phyloP scores from a whole-genome alignment of 2,329 filamentous ascomycete species.

The Penicillium thymicola region DNA sequence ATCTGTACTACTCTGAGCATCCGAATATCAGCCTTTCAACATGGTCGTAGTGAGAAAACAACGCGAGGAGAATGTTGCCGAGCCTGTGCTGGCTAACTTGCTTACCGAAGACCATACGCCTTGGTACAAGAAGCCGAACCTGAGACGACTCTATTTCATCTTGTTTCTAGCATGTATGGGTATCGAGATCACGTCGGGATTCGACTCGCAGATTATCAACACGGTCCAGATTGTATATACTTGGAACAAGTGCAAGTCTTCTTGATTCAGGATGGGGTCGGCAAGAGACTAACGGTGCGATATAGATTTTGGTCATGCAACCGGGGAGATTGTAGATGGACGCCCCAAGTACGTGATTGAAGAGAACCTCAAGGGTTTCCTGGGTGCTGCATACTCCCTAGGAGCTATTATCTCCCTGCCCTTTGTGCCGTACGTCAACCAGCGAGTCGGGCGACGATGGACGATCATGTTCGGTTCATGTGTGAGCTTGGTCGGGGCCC shows the following conservation, averaged over 20 bases:
- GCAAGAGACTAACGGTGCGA: constrained; percentile 4
- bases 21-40: constrained; percentile 4
- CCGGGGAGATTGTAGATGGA: constrained; percentile 19
- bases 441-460: constrained; percentile 55
- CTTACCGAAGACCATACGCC: constrained; percentile 37
- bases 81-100: constrained; percentile 22
- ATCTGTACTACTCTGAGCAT: constrained; percentile 5
- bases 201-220: constrained; percentile 53
- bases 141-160: constrained; percentile 55
- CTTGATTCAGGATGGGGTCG: not conserved
- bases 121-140: constrained; percentile 60
- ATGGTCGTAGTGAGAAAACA: constrained; percentile 24
- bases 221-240: constrained; percentile 41
- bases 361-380: constrained; percentile 45
- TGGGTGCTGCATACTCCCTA: constrained; percentile 58
- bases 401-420: constrained; percentile 59
- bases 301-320: constrained; percentile 22
- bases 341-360: constrained; percentile 19
- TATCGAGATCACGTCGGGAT: constrained; percentile 61
- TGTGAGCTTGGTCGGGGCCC: constrained; percentile 55
- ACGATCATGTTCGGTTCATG: constrained; percentile 55
- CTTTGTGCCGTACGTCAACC: constrained; percentile 55
- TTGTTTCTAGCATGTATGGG: constrained; percentile 61
- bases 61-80: constrained; percentile 24
- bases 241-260: constrained; percentile 38